A percentile compares a stretch with the other conserved stretches of the same genome.
phyloP scores from a whole-genome alignment of 2,329 filamentous ascomycete genomes.

The Pestalotiopsis sp. region DNA sequence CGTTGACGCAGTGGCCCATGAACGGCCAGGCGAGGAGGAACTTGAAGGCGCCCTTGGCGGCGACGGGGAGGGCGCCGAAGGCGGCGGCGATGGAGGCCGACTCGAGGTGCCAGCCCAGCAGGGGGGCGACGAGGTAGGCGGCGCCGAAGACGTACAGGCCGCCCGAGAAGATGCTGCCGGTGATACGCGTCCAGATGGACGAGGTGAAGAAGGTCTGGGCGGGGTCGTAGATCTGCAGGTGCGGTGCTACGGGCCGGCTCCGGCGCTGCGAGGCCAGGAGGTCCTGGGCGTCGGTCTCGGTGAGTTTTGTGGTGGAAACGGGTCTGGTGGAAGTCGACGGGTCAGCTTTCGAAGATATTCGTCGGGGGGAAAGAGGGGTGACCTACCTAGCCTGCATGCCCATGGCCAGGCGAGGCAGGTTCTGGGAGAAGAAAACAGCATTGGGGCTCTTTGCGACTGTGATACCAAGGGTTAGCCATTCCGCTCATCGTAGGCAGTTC shows the following conservation, averaged over 20 bases:
- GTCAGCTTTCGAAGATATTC: not conserved
- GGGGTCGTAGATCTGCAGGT: constrained; percentile 83
- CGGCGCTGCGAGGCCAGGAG: constrained; percentile 83
- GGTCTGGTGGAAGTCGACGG: constrained; percentile 35
- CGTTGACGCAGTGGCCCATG: constrained; percentile 59
- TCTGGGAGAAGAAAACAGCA: constrained; percentile 49
- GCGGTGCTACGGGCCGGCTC: constrained; percentile 79
- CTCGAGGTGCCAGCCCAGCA: constrained; percentile 68
- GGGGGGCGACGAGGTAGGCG: constrained; percentile 79
- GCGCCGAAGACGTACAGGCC: constrained; percentile 78
- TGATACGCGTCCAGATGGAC: constrained; percentile 78
- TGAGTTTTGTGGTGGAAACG: constrained; percentile 61
- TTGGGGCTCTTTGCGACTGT: constrained; percentile 42
- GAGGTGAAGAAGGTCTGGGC: constrained; percentile 84
- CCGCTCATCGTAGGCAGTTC: not conserved
- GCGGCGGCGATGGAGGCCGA: constrained; percentile 61
- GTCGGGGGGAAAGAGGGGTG: not conserved
- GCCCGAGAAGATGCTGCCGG: constrained; percentile 73
- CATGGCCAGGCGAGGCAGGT: constrained; percentile 48
- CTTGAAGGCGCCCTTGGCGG: constrained; percentile 61
- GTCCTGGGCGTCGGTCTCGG: constrained; percentile 53
- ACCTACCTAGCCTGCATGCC: constrained; percentile 24
- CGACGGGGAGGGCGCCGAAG: constrained; percentile 60
- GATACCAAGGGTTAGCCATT: constrained; percentile 21
- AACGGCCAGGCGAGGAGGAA: constrained; percentile 61